Evolutionary conservation across 148 eudicot genomes (phyloP).

Genomic region (Talinum fruticosum): DNA sequence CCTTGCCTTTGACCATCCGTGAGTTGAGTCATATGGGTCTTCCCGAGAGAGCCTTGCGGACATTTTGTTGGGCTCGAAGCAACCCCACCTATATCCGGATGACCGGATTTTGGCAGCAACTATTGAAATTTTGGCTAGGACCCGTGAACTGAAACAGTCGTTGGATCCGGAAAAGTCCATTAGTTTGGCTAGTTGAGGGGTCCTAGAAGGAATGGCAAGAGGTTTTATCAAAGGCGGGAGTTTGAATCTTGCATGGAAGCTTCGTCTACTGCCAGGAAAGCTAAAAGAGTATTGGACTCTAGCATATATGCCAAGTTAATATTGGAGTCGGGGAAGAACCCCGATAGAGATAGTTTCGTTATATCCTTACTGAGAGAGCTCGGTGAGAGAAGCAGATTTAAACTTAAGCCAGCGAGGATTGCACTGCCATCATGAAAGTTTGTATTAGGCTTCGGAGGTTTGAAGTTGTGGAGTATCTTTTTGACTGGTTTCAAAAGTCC

Average conservation of each 20-base stretch:
- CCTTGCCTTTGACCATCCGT: slow-evolving; percentile 72
- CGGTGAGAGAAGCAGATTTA: slow-evolving; percentile 67
- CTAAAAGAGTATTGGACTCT: slow-evolving; percentile 58
- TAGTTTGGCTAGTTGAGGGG: slow-evolving; percentile 46
- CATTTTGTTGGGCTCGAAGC: slow-evolving; percentile 79
- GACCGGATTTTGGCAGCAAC: slow-evolving; percentile 78
- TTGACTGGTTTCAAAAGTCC: slow-evolving; percentile 62
- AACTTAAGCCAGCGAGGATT: slow-evolving; percentile 63
- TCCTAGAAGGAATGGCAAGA: slow-evolving; percentile 72
- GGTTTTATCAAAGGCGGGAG: slow-evolving; percentile 76
- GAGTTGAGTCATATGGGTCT: slow-evolving; percentile 91
- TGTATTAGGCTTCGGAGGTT: slow-evolving; percentile 62
- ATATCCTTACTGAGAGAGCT: slow-evolving; percentile 66
- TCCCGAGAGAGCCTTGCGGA: slow-evolving; percentile 72
- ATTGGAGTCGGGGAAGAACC: slow-evolving; percentile 65
- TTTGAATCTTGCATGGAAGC: slow-evolving; percentile 65
- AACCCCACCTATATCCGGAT: slow-evolving; percentile 81
- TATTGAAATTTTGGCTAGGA: slow-evolving; percentile 76
- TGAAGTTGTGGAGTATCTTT: slow-evolving; percentile 74
- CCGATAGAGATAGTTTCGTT: slow-evolving; percentile 55
- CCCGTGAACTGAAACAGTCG: slow-evolving; percentile 56
- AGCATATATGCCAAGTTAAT: slow-evolving; percentile 77
- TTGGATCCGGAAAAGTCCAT: slow-evolving; percentile 48
- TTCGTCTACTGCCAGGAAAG: slow-evolving; percentile 48
- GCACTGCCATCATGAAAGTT: slow-evolving; percentile 83